Percentiles rank a stretch among this genome's conserved stretches.
phyloP scores from a whole-genome alignment of 768 basidiomycete genomes.

The Roridomyces roridus region DNA sequence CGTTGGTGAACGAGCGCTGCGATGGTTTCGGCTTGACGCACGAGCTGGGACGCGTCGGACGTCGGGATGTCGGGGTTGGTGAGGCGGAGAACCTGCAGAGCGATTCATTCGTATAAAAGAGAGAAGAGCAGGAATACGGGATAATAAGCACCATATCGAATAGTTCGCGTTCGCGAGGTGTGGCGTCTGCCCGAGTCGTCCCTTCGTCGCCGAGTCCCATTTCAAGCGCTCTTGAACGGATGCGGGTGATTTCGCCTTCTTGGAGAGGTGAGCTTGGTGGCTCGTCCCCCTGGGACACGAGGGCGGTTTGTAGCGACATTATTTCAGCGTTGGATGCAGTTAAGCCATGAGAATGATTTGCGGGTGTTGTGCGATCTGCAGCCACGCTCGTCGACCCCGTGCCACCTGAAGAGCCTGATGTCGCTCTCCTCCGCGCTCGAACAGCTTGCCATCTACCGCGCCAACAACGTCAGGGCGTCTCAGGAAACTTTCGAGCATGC shows the following conservation, averaged over 20 bases:
- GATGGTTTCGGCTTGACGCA: slow-evolving; percentile 69
- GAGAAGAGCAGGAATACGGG: too few species aligned
- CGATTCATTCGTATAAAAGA: background rate
- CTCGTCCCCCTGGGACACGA: too few species aligned
- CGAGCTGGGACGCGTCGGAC: slow-evolving; percentile 50
- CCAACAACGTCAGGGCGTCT: slow-evolving; percentile 58
- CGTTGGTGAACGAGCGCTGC: slow-evolving; percentile 60
- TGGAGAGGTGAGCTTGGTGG: slow-evolving; percentile 39
- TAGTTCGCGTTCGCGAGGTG: slow-evolving; percentile 43
- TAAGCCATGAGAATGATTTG: slow-evolving; percentile 36
- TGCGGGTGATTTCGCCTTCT: slow-evolving; percentile 51
- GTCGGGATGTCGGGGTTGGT: slow-evolving; percentile 38
- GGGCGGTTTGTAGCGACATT: too few species aligned
- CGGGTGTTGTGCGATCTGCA: too few species aligned
- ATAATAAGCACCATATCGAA: slow-evolving; percentile 54
- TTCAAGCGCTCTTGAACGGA: slow-evolving; percentile 53
- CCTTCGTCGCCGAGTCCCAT: slow-evolving; percentile 35
- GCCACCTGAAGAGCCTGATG: slow-evolving; percentile 33
- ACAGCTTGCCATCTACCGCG: slow-evolving; percentile 59
- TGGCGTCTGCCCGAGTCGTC: background rate
- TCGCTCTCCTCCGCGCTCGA: slow-evolving; percentile 55
- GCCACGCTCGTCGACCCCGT: too few species aligned
- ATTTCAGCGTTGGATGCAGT: slow-evolving; percentile 56
- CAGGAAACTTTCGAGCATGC: slow-evolving; percentile 67
- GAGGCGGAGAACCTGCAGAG: slow-evolving; percentile 52